Base-by-base conservation (phyloP, 1,284 basidiomycete genomes). In the Ustilago loliicola region DNA sequence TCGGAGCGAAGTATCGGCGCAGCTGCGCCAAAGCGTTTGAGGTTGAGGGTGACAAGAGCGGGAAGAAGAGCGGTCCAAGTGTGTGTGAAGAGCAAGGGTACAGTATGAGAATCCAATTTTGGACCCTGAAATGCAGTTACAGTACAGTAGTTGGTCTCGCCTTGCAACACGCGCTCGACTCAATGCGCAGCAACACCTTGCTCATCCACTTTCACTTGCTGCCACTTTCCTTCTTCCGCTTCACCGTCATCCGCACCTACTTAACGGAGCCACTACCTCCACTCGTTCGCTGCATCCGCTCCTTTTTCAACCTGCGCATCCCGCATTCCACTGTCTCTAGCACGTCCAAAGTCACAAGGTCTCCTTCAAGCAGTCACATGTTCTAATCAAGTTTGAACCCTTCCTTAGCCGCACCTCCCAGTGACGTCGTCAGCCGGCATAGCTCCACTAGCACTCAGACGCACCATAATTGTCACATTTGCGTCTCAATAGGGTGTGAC, bases 81-180 rank as follows among this genome's bases (percentile, higher is more conserved):
- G n/a, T n/a, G n/a, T n/a, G n/a, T n/a, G n/a, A n/a, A n/a, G n/a
- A n/a, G n/a, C n/a, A n/a, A n/a, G n/a, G n/a, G n/a, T n/a, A n/a
- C n/a, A n/a, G n/a, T n/a, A n/a, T n/a, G n/a, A n/a, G n/a, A n/a
- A n/a, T n/a, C 23, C 55, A 32, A 10, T 32, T 11, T 34, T 59
- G 57, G 57, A 66, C 65, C 65, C 59, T 67, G 58, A 55, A 66
- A 67, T 60, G 64, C 52, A 55, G n/a, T n/a, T n/a, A n/a, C n/a
- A n/a, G n/a, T n/a, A n/a, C n/a, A n/a, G n/a, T n/a, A n/a, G 52
- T 61, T 51, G 25, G 23, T 27, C 25, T 51, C 55, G 13, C 51
- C n/a, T 47, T 23, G 2, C 42, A 17, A 23, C 54, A 19, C 36
- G n/a, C 42, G 47, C 54, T 27, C 29, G n/a, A 23, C 38, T 58